Evolutionary conservation across 495 filamentous ascomycete genomes (phyloP), one percentile per base, ranked within the genome.

Genomic region (Daldinia caldariorum): DNA sequence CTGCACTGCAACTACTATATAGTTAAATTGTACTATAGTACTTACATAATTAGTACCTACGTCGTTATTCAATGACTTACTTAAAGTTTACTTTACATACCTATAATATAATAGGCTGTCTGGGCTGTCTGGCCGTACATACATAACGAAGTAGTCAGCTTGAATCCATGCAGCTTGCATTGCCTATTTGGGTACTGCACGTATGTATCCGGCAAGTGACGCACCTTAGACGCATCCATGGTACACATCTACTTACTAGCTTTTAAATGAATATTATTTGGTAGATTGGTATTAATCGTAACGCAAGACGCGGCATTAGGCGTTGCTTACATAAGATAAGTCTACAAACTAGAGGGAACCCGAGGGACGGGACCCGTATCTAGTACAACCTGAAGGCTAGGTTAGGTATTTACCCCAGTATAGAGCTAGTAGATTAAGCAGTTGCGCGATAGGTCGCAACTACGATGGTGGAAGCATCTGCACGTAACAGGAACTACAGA

Each of bases 401-500:
- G 9, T 35, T 10, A 26, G 26, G 26, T 55, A 37, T 58, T 9
- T 34, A 58, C 49, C 37, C 43, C 43, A 47, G 37, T 63, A 47
- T 26, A 57, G 18, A 35, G 34, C 34, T 35, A 35, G 34, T 35
- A 35, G 34, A 35, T 35, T 7, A 35, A 47, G 34, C 8, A n/a
- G 6, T 45, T 60, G 56, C 43, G 41, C 32, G 31, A 51, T n/a
- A 66, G 62, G 62, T 66, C 37, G 67, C 50, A 66, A 31, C 61
- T 9, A 26, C 29, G 39, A 61, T 65, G 13, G 45, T 65, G 13
- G 45, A 71, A 56, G 55, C 63, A 18, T 53, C 69, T 67, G 63
- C 63, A 63, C 66, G 68, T 70, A 70, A 71, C 63, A 71, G 38
- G 20, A 67, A 55, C 59, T 60, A 16, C 37, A 31, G 20, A 32